Evolutionary conservation across 2,329 filamentous ascomycete genomes (phyloP).

Genomic region (Beauveria sp.): DNA sequence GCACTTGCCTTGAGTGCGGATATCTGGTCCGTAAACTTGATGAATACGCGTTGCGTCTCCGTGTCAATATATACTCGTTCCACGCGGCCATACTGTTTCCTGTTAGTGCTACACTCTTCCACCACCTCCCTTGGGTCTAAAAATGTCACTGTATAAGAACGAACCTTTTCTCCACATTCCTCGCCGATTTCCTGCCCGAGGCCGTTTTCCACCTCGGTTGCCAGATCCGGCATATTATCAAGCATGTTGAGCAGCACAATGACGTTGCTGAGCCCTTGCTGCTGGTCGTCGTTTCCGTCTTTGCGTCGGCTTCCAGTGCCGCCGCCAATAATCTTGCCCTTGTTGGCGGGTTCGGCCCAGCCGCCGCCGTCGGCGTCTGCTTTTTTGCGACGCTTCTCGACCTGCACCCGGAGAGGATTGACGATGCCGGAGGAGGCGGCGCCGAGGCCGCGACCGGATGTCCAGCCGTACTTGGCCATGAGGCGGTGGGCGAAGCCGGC

Average conservation of each 20-base stretch:
- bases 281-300: constrained; percentile 36
- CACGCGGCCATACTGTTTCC: constrained; percentile 65
- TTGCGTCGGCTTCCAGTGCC: constrained; percentile 24
- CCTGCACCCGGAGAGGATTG: constrained; percentile 72
- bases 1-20: constrained; percentile 67
- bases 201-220: constrained; percentile 65
- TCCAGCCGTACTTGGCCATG: constrained; percentile 92
- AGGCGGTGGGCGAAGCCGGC: constrained; percentile 79
- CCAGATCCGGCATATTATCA: constrained; percentile 68
- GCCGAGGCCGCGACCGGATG: constrained; percentile 78
- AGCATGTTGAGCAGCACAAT: constrained; percentile 81
- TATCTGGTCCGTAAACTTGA: constrained; percentile 82
- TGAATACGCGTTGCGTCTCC: constrained; percentile 65
- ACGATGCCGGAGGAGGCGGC: constrained; percentile 76
- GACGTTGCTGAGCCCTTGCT: constrained; percentile 72
- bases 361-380: constrained; percentile 73
- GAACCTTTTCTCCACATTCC: constrained; percentile 74
- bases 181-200: constrained; percentile 93
- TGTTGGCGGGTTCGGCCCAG: constrained; percentile 60
- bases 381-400: constrained; percentile 78
- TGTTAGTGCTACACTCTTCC: not conserved
- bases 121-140: too few relatives aligned
- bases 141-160: not conserved
- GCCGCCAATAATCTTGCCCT: constrained; percentile 76
- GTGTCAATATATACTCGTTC: constrained; percentile 71